phyloP scores from a whole-genome alignment of 2,329 filamentous ascomycete species.

The Colletotrichum lindemuthianum region DNA sequence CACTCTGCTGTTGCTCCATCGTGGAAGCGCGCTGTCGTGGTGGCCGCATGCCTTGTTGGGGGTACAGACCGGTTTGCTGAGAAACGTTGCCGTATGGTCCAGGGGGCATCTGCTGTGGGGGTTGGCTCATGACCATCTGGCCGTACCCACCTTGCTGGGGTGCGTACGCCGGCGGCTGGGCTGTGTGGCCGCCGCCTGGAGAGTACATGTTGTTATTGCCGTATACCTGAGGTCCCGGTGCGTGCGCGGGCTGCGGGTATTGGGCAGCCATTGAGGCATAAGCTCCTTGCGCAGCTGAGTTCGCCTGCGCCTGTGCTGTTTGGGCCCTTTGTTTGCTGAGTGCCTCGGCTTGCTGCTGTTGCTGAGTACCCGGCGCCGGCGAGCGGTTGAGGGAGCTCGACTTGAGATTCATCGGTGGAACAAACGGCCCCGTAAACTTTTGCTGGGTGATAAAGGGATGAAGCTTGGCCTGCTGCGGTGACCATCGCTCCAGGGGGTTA shows the following conservation, averaged over 20 bases:
- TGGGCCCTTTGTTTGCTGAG: slow-evolving; percentile 90
- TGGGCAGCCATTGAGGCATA: slow-evolving; percentile 65
- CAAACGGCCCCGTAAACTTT: slow-evolving; percentile 95
- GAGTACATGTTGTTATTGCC: slow-evolving; percentile 86
- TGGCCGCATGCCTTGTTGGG: slow-evolving; percentile 72
- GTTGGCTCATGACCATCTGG: slow-evolving; percentile 77
- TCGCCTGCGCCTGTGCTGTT: slow-evolving; percentile 75
- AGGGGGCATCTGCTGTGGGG: slow-evolving; percentile 72
- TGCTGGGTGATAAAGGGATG: slow-evolving; percentile 99
- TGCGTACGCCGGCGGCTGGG: slow-evolving; percentile 82
- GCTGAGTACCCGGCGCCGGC: slow-evolving; percentile 90
- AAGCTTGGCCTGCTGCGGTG: slow-evolving; percentile 94
- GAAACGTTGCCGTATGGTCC: slow-evolving; percentile 68
- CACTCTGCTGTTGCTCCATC: slow-evolving; percentile 93
- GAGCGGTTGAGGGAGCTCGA: slow-evolving; percentile 86
- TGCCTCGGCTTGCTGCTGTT: slow-evolving; percentile 94
- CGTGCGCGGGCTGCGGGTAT: slow-evolving; percentile 58
- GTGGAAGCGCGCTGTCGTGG: slow-evolving; percentile 92
- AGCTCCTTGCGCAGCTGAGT: slow-evolving; percentile 69
- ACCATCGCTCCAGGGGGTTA: slow-evolving; percentile 97
- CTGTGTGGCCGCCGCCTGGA: slow-evolving; percentile 62
- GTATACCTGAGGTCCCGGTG: slow-evolving; percentile 75
- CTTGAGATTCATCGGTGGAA: slow-evolving; percentile 97
- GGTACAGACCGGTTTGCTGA: slow-evolving; percentile 69
- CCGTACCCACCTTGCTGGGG: slow-evolving; percentile 76